Conservation (phyloP, 2,329 filamentous ascomycete species). For the Ophiostoma triangulosporum region DNA sequence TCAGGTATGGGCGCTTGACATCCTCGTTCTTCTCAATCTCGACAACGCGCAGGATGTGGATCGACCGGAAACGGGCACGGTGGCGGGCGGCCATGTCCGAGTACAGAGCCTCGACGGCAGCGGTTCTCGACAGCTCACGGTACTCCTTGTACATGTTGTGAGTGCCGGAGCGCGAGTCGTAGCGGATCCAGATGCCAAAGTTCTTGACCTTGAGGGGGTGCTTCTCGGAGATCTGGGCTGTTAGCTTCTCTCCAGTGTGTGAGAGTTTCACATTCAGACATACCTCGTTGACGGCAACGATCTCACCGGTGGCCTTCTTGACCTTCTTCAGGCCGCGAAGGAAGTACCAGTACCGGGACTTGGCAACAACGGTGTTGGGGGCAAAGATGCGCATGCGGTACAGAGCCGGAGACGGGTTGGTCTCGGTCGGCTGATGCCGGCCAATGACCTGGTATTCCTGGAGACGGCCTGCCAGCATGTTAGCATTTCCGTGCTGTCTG, state of each 20-base stretch:
- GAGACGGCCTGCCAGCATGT: conserved; percentile 68
- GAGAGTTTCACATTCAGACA: conserved; percentile 20
- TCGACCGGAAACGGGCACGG: conserved; percentile 93
- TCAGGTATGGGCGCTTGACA: conserved; percentile 98
- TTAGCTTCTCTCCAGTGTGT: not conserved
- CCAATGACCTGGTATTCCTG: conserved; percentile 99
- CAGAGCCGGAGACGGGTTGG: conserved; percentile 92
- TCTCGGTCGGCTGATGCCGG: conserved; percentile 95
- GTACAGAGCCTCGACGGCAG: conserved; percentile 94
- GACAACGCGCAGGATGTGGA: conserved; percentile 91
- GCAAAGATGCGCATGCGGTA: conserved; percentile 99
- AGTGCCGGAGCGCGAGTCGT: conserved; percentile 98
- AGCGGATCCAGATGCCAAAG: conserved; percentile 99
- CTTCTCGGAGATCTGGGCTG: conserved; percentile 83
- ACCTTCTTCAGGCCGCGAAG: conserved; percentile 97
- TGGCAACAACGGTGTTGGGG: conserved; percentile 93
- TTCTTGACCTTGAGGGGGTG: conserved; percentile 99
- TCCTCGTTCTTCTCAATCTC: conserved; percentile 91
- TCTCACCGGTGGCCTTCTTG: conserved; percentile 99
- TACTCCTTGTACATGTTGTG: conserved; percentile 99
- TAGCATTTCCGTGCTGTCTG: conserved; percentile 7
- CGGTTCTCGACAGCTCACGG: conserved; percentile 93
- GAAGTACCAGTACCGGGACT: conserved; percentile 99
- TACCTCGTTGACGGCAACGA: conserved; percentile 93
- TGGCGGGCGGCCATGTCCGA: conserved; percentile 99